Base-by-base conservation (phyloP, 176 grass and related monocot species). In the Eremochloa ophiuroides region DNA sequence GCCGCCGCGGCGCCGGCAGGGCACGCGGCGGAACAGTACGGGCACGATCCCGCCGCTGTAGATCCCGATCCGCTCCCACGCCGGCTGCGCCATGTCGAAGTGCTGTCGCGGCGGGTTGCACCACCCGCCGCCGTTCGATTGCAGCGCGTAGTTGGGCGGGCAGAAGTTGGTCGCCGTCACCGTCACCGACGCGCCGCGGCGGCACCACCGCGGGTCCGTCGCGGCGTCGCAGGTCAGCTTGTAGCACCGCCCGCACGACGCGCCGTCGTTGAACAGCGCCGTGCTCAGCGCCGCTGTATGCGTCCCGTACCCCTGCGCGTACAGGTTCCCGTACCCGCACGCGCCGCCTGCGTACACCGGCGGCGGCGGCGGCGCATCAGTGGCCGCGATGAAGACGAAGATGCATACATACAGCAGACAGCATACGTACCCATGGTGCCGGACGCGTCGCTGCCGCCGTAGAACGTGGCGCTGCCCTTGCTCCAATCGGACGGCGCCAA, bases 111-210 rank as follows among this genome's bases (percentile, higher is more conserved):
- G 85, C 39, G 79, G 53, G 66, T 87, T 75, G 73, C 85, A 87
- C 85, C 85, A 87, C 17, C 78, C 85, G n/a, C 73, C 85, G 55
- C 12, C 33, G 69, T 81, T n/a, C n/a, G n/a, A n/a, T n/a, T n/a
- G n/a, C n/a, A 95, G 93, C 0, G 90, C 90, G 71, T 91, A 90
- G 82, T 95, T 99, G 1, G 93, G 96, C 11, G 96, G 96, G 85
- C 96, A 99, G 82, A 95, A 95, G 76, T 95, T 95, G 79, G 96
- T 95, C 18, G 90, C 96, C 6, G 94, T 94, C 22, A 91, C 34
- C 7, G 83, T 85, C 18, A 88, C 15, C 2, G 76, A 86, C 0
- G 42, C 25, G 15, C 59, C 75, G 0, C 26, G 25, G 7, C 75
- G 75, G 75, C 75, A 78, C 75, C 75, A 77, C 23, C 8, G 56